phyloP scores from a whole-genome alignment of 1,139 yeast genomes.

The Pneumocystis carinii region DNA sequence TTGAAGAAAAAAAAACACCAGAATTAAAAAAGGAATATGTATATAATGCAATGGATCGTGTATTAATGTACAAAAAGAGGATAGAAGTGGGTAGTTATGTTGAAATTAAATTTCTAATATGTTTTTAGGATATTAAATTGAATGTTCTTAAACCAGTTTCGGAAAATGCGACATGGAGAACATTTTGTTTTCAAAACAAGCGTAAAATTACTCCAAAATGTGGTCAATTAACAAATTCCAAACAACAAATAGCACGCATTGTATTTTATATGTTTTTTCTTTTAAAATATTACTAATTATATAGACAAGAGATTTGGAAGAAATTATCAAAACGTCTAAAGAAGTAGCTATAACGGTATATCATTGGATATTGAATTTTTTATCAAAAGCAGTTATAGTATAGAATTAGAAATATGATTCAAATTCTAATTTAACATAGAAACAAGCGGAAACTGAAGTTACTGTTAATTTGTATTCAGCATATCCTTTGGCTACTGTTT shows the following conservation, averaged over 20 bases:
- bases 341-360: conserved; percentile 35
- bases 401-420: too few species aligned
- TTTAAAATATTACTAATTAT: neutral
- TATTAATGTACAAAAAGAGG: conserved; percentile 12
- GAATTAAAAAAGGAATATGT: conserved; percentile 14
- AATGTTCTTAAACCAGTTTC: conserved; percentile 29
- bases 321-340: conserved; percentile 35
- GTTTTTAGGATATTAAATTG: conserved; percentile 36
- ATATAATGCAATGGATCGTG: conserved; percentile 16
- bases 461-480: conserved; percentile 68
- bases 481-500: conserved; percentile 57
- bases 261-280: conserved; percentile 7
- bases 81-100: conserved; percentile 16
- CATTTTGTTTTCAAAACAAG: conserved; percentile 33
- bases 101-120: conserved; percentile 16
- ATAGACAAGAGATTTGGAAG: conserved; percentile 33
- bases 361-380: conserved; percentile 62
- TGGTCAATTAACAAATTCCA: conserved; percentile 75
- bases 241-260: conserved; percentile 40
- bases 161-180: conserved; percentile 31
- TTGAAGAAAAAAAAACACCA: conserved; percentile 11
- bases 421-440: conserved; percentile 15
- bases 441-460: conserved; percentile 89
- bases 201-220: conserved; percentile 74
- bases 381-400: conserved; percentile 61